Evolutionary conservation across 2,329 filamentous ascomycete genomes (phyloP), one percentile per base, ranked within the genome.

Genomic region (Penicillium sp.): DNA sequence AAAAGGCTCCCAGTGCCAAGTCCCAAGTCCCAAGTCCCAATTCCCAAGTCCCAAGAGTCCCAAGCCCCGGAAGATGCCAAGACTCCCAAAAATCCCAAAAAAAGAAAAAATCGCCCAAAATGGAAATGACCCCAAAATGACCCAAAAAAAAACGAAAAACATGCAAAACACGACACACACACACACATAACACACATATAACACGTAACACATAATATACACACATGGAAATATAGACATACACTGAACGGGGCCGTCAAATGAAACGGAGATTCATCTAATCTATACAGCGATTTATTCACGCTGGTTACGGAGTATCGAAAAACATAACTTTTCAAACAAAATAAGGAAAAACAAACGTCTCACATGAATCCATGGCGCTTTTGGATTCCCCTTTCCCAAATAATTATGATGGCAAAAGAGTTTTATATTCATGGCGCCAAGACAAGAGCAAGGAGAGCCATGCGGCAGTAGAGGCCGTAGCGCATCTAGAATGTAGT

Each of bases 391-490:
- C 55, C 55, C 55, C 33, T 59, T 63, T 60, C 54, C 56, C 57
- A 57, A 57, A 55, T 50, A 48, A 54, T 54, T 61, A 67, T 59
- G 60, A 55, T 54, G 56, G 48, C 27, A 53, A 52, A 59, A 63
- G 54, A 61, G 56, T 53, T 58, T 66, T 68, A 77, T 63, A 25
- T 57, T 67, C 68, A 78, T 61, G 78, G 78, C 56, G 82, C 87
- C 89, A 99, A 89, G 76, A 97, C 91, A 76, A 97, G 82, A 66
- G 94, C 94, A 75, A 99, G 83, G 79, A 99, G 79, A 68, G 94
- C 94, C 94, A 99, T 99, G 75, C 94, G 89, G 77, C 90, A 96
- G 83, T 97, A 97, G 69, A 99, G 85, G 68, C 94, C 94, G 79
- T 97, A 97, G 79, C 89, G 87, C 93, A 97, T 97, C 93, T 97